Percentiles rank a stretch among this genome's conserved stretches.
Evolutionary conservation across 352 stramenopile genomes (phyloP).

Genomic region (Elongisporangium senticosum): DNA sequence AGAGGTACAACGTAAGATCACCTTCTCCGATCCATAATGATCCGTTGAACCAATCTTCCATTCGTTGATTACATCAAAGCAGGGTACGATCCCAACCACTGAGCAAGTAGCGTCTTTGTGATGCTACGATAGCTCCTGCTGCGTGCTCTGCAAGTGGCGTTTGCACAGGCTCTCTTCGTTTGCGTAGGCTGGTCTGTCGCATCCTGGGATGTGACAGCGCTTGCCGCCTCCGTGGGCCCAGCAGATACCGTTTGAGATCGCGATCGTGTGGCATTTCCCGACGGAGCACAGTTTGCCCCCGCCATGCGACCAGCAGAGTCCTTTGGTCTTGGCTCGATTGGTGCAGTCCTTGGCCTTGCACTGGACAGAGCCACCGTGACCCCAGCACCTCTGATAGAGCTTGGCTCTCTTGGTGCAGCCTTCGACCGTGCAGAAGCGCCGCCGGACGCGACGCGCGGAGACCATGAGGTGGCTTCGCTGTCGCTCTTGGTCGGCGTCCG

Average conservation of each 20-base stretch:
- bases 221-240: conserved; percentile 40
- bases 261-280: conserved; percentile 34
- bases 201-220: conserved; percentile 12
- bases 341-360: conserved; percentile 46
- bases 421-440: conserved; percentile 28
- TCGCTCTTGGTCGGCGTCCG: too few relatives aligned
- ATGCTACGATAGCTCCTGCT: not conserved
- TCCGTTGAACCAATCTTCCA: too few relatives aligned
- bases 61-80: too few relatives aligned
- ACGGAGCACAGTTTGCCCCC: conserved; percentile 48
- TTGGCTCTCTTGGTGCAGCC: conserved; percentile 50
- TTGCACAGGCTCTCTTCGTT: conserved; percentile 47
- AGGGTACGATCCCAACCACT: too few relatives aligned
- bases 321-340: conserved; percentile 57
- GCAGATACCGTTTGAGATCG: conserved; percentile 45
- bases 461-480: too few relatives aligned
- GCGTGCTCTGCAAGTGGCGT: conserved; percentile 30
- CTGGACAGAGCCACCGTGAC: conserved; percentile 50
- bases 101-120: not conserved
- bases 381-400: conserved; percentile 43
- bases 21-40: too few relatives aligned
- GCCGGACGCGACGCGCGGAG: not conserved
- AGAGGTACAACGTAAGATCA: not conserved
- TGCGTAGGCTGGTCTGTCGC: conserved; percentile 41
- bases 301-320: conserved; percentile 58